Conservation (phyloP, 2,329 filamentous ascomycete genomes). For the Aphanocladium album region DNA sequence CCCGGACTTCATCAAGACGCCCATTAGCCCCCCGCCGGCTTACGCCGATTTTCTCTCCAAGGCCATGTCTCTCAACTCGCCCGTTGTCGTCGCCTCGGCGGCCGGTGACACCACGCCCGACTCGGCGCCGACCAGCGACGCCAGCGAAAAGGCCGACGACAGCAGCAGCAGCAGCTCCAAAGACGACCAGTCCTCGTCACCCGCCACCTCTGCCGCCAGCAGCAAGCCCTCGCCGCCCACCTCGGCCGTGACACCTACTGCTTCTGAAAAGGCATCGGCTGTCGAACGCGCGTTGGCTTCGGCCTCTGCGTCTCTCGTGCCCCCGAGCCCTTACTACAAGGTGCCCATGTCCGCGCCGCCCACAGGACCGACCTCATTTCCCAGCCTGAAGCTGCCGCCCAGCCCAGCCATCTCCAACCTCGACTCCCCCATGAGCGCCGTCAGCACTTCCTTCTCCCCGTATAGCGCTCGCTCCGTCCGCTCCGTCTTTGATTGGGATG, state of each 20-base stretch:
- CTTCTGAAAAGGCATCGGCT: constrained; percentile 17
- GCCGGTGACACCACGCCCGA: constrained; percentile 43
- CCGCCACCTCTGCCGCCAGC: constrained; percentile 35
- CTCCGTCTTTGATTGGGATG: constrained; percentile 76
- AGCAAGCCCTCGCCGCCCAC: constrained; percentile 29
- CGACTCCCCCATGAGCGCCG: constrained; percentile 65
- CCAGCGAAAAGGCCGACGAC: constrained; percentile 50
- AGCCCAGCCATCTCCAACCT: constrained; percentile 64
- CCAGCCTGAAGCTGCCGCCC: constrained; percentile 70
- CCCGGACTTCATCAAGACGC: constrained; percentile 68
- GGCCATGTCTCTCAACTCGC: constrained; percentile 70
- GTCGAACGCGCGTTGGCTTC: constrained; percentile 2
- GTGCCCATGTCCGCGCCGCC: constrained; percentile 55
- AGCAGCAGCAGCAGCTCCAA: constrained; percentile 40
- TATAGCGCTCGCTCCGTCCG: constrained; percentile 62
- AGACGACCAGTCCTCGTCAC: constrained; percentile 25
- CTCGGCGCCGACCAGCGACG: constrained; percentile 50
- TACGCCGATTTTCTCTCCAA: constrained; percentile 87
- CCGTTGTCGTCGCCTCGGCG: constrained; percentile 44
- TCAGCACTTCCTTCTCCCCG: constrained; percentile 58
- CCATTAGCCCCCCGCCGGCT: constrained; percentile 83
- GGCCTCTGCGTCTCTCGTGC: constrained; percentile 27
- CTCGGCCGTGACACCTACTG: constrained; percentile 24
- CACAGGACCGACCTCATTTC: constrained; percentile 55
- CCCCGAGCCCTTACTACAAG: constrained; percentile 45